Conservation (phyloP, 495 filamentous ascomycete species). For the Sphaerosporella brunnea region DNA sequence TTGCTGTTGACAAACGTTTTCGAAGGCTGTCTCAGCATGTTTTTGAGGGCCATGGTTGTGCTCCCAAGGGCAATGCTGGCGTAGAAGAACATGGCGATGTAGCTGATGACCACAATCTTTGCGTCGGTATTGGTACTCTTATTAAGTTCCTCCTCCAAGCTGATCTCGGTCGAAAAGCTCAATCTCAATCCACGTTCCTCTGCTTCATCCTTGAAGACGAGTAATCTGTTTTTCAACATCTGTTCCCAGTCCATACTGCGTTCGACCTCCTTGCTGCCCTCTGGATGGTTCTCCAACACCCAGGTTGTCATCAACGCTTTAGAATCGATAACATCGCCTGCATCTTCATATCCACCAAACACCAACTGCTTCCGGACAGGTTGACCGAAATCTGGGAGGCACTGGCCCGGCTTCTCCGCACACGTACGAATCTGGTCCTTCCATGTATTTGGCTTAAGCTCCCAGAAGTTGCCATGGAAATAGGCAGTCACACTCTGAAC, state of each 20-base stretch:
- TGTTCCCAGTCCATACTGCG: constrained; percentile 80
- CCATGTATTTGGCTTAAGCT: constrained; percentile 51
- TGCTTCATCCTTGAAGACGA: constrained; percentile 64
- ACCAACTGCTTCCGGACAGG: constrained; percentile 72
- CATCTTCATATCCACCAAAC: constrained; percentile 57
- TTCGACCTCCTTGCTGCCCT: constrained; percentile 47
- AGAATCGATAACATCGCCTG: constrained; percentile 51
- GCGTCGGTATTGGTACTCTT: constrained; percentile 96
- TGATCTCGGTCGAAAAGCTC: constrained; percentile 87
- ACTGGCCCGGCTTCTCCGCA: constrained; percentile 56
- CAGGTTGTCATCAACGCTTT: constrained; percentile 74
- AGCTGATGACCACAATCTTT: constrained; percentile 91
- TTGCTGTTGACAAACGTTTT: constrained; percentile 83
- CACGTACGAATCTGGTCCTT: constrained; percentile 48
- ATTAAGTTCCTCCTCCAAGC: constrained; percentile 81
- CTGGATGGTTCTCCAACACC: constrained; percentile 81
- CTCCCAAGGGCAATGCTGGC: constrained; percentile 83
- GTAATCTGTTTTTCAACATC: constrained; percentile 49
- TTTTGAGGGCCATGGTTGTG: constrained; percentile 54
- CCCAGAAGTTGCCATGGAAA: constrained; percentile 49
- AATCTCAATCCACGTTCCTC: constrained; percentile 57
- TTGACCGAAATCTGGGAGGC: constrained; percentile 71
- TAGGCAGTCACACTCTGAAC: constrained; percentile 80
- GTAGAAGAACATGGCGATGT: constrained; percentile 96
- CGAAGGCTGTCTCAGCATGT: constrained; percentile 60